Percentiles rank a stretch among this genome's conserved stretches.
Evolutionary conservation across 1,284 basidiomycete genomes (phyloP).

Genomic region (Hemileia vastatrix): DNA sequence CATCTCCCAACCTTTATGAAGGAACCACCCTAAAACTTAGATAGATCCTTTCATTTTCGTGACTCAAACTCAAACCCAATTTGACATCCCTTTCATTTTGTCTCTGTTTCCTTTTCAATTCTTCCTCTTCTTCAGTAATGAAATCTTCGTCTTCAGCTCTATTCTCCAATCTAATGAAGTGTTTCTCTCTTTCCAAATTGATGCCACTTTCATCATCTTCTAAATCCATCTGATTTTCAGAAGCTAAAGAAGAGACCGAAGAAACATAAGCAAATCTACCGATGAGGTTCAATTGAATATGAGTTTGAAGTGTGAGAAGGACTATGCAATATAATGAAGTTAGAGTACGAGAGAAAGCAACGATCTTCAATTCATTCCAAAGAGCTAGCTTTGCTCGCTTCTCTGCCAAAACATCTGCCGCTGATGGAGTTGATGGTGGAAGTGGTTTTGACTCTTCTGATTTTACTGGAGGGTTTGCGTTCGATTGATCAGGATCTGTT

Average conservation of each 20-base stretch:
- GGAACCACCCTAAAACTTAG: conserved; percentile 79
- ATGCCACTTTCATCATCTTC: background rate
- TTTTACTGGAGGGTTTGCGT: background rate
- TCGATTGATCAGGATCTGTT: background rate
- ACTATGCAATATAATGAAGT: conserved; percentile 71
- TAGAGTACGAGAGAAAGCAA: conserved; percentile 67
- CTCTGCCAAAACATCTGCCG: conserved; percentile 1
- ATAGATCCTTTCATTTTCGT: conserved; percentile 63
- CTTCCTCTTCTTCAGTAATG: conserved; percentile 37
- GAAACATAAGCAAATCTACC: conserved; percentile 68
- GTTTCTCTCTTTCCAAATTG: background rate
- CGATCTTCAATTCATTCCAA: conserved; percentile 42
- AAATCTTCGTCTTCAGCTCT: conserved; percentile 32
- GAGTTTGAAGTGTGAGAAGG: conserved; percentile 67
- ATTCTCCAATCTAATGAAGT: conserved; percentile 47
- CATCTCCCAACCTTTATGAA: conserved; percentile 78
- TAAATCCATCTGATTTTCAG: background rate
- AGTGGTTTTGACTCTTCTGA: background rate
- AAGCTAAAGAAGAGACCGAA: conserved; percentile 53
- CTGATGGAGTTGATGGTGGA: background rate
- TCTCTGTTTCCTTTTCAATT: conserved; percentile 41
- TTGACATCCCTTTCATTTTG: conserved; percentile 45
- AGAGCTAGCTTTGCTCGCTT: conserved; percentile 33
- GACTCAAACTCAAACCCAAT: too few relatives aligned
- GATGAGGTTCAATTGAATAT: conserved; percentile 69